Evolutionary conservation across 202 grass and related monocot species (phyloP), one percentile per base, ranked within the genome.

Genomic region (Carex sylvatica): DNA sequence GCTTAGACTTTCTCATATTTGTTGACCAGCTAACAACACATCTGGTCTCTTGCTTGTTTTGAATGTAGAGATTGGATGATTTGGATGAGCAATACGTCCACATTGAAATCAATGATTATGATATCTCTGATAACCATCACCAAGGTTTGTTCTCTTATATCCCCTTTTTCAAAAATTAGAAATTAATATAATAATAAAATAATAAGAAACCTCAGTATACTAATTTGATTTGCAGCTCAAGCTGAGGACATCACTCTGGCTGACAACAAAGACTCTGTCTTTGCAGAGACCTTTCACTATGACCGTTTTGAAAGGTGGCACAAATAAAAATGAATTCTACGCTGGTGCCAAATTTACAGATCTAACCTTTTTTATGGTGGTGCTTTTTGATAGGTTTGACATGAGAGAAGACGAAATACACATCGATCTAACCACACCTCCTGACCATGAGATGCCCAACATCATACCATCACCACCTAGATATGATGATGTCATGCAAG

Each of bases 231-330:
- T 92, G 83, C 83, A 98, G 92, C 84, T 82, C 84, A 91, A 12
- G 56, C 86, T 55, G 91, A 73, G 51, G 89, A 95, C 85, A 95
- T 98, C 74, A 98, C 92, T 56, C 67, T 95, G 30, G 81, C 84
- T 9, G 92, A 95, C 73, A 81, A 93, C 76, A 88, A 90, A 60
- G 83, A 74, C 68, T 93, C 86, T 18, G 86, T 80, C 35, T 38
- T 87, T 31, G 87, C 28, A 68, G 92, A 88, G 61, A 90, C 84
- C 68, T 86, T 89, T 83, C 40, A 85, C 11, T 90, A 88, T 61
- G 91, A 95, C 69, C 92, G 78, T 70, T 98, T 98, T 83, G 95
- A 95, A 85, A 93, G 95, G 95, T 90, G 76, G 83, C 65, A 18
- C 7, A 69, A 88, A 70, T 89, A 67, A n/a, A 54, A 77, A 38